Percentiles rank a stretch among this genome's conserved stretches.
These are phyloP conservation scores for Phlebiopsis flavidoalba DNA, from an alignment of 768 basidiomycete species.

Conservation along the genomic window DNA sequence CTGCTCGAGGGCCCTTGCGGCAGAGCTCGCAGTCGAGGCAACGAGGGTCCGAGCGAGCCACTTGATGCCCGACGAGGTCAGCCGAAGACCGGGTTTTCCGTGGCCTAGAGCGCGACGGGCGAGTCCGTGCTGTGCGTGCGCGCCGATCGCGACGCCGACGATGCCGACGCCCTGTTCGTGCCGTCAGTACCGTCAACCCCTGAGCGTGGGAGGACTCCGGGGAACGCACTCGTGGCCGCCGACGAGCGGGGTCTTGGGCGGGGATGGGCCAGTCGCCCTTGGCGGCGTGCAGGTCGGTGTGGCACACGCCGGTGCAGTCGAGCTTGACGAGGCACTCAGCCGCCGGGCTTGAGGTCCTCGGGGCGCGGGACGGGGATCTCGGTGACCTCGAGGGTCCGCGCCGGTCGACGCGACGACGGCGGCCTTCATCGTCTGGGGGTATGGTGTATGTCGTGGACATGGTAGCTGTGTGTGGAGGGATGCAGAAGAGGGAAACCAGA, in stretches of 20 bases:
- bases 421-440: conserved; percentile 38
- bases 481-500: too few relatives aligned
- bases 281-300: conserved; percentile 76
- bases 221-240: conserved; percentile 55
- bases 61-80: conserved; percentile 80
- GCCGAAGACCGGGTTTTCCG: too few relatives aligned
- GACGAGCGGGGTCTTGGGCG: conserved; percentile 59
- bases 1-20: conserved; percentile 70
- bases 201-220: too few relatives aligned
- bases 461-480: neutral
- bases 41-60: conserved; percentile 74
- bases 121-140: conserved; percentile 50
- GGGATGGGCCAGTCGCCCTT: conserved; percentile 77
- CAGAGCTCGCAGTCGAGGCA: conserved; percentile 75
- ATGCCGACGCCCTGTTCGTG: conserved; percentile 68
- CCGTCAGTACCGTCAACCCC: neutral
- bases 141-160: conserved; percentile 77
- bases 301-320: conserved; percentile 78
- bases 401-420: conserved; percentile 31
- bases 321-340: conserved; percentile 78
- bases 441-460: conserved; percentile 27
- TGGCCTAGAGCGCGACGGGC: conserved; percentile 65
- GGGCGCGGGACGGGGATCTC: conserved; percentile 55
- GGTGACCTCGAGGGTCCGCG: conserved; percentile 27
- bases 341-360: conserved; percentile 53